Base-by-base conservation (phyloP, 2,329 filamentous ascomycete genomes). In the Dothistroma pini region DNA sequence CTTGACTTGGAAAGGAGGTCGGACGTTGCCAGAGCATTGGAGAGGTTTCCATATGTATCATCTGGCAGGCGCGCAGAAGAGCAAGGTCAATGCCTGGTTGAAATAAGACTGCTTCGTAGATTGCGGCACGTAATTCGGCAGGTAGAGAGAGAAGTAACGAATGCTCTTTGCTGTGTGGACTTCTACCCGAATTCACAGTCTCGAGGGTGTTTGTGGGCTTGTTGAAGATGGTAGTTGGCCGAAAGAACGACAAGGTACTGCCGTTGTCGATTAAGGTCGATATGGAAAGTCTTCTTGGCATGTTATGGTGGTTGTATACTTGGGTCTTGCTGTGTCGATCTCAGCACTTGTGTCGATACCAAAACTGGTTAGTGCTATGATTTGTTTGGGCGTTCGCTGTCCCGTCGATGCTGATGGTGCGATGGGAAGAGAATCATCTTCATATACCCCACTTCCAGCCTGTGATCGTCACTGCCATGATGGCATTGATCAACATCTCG, bases 41-140 rank as follows among this genome's bases (percentile, higher is more conserved):
- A 44, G 62, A 62, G 35, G 63, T 59, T 60, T 72, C 68, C 66
- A 68, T 70, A 57, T 64, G 58, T 54, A 69, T 54, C 47, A 66
- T 63, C 11, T 54, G 58, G 56, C 64, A 66, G 32, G 65, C 61
- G 44, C 19, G 60, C 21, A 70, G 52, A 19, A 70, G 22, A 7
- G 58, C 38, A n/a, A 62, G 48, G 54, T 55, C 22, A 49, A 41
- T 57, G 32, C 11, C 12, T 49, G 32, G 53, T n/a, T 12, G 22
- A 14, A 59, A 50, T 25, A 65, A 50, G n/a, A 52, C 52, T 12
- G 49, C 22, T n/a, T 53, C 34, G 57, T 63, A 66, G 44, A 69
- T 63, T 7, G 32, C 25, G 21, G 22, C 52, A 1, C 63, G 61
- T 2, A 67, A 35, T 48, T 68, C 66, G 11, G 56, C 7, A n/a